These are phyloP conservation scores for Lipomyces kockii DNA, from an alignment of 805 yeast species.

Conservation along the genomic window DNA sequence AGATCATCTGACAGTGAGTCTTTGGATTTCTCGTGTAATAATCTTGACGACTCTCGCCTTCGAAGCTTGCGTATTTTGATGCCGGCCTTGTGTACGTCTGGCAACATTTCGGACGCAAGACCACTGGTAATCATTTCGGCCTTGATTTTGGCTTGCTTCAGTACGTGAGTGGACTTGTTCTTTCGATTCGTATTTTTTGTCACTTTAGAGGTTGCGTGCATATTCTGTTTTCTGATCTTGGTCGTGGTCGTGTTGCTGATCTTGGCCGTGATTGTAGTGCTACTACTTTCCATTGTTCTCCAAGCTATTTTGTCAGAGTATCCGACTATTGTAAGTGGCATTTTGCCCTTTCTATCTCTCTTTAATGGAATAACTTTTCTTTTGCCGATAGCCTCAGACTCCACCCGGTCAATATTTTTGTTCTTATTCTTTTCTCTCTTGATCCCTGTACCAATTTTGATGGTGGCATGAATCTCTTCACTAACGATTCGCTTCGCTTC, in stretches of 20 bases:
- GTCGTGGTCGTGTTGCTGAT: neutral
- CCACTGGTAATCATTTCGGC: neutral
- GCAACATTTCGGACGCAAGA: neutral
- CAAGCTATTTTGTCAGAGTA: neutral
- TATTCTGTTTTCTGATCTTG: neutral
- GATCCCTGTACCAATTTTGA: neutral
- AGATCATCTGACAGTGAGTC: neutral
- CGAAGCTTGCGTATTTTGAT: neutral
- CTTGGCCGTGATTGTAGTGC: neutral
- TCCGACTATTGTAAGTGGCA: neutral
- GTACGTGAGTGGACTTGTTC: neutral
- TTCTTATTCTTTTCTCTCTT: neutral
- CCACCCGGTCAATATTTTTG: neutral
- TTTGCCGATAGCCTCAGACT: neutral
- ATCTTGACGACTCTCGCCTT: neutral
- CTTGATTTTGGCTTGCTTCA: neutral
- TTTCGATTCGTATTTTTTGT: neutral
- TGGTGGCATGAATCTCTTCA: neutral
- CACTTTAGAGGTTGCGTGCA: neutral
- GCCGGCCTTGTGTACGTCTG: neutral
- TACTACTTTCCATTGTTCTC: neutral
- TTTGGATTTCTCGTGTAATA: neutral
- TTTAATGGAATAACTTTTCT: neutral
- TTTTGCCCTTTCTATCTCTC: neutral
- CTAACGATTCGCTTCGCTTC: slow-evolving; percentile 1